These are phyloP conservation scores for Isochrysis galbana DNA, from an alignment of 78 protist species.

Conservation along the genomic window DNA sequence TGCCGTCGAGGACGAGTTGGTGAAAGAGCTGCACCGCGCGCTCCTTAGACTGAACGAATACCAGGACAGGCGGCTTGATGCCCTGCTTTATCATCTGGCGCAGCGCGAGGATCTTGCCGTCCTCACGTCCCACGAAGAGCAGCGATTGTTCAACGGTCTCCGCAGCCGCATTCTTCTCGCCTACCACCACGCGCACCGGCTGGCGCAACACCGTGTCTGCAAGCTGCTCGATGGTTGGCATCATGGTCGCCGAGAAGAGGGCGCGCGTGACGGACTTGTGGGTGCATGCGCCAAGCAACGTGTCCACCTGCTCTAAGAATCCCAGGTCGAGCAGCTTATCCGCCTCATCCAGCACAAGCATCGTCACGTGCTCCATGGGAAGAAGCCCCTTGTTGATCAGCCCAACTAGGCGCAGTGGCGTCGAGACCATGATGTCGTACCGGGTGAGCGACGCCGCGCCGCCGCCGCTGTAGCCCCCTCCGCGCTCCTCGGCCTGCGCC, in stretches of 20 bases:
- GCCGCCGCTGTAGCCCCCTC: background rate
- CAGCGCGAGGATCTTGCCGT: conserved; percentile 89
- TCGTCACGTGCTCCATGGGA: background rate
- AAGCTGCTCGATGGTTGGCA: conserved; percentile 88
- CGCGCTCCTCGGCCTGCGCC: background rate
- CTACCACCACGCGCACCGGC: conserved; percentile 73
- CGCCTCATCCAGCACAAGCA: conserved; percentile 87
- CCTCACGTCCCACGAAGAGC: conserved; percentile 83
- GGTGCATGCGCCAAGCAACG: conserved; percentile 22
- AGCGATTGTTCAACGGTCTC: conserved; percentile 78
- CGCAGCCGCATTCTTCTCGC: conserved; percentile 68
- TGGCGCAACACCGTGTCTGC: conserved; percentile 94
- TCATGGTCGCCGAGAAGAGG: conserved; percentile 98
- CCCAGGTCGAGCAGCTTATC: conserved; percentile 78
- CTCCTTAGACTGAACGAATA: conserved; percentile 91
- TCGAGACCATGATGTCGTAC: conserved; percentile 65
- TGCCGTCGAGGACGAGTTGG: conserved; percentile 71
- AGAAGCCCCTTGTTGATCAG: background rate
- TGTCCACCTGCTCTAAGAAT: conserved; percentile 77
- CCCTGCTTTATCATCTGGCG: conserved; percentile 82
- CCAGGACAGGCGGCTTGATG: conserved; percentile 86
- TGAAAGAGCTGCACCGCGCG: conserved; percentile 83
- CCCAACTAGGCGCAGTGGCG: conserved; percentile 75
- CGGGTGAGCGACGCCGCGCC: background rate
- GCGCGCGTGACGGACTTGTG: conserved; percentile 82